Conservation (phyloP, 1,284 basidiomycete genomes). For the Sutorius eximius region DNA sequence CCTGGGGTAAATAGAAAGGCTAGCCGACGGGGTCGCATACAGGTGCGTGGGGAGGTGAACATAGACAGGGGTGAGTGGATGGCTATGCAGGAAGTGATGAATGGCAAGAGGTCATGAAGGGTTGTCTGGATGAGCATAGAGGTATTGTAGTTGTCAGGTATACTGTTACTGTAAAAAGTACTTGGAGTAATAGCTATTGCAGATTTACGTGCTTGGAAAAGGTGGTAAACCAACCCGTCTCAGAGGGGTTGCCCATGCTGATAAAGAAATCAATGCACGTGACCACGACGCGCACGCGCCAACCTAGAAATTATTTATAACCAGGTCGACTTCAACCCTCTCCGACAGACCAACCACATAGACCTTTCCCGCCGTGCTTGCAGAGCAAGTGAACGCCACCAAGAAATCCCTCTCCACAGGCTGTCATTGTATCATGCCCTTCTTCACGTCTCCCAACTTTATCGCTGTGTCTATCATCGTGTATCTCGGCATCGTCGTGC, state of each 20-base stretch:
- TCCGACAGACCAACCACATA: neutral
- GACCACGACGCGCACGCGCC: constrained; percentile 2
- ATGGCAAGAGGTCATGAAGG: neutral
- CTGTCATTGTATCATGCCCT: constrained; percentile 7
- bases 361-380: constrained; percentile 7
- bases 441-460: constrained; percentile 13
- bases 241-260: too few relatives aligned
- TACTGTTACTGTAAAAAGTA: neutral
- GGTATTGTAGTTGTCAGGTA: neutral
- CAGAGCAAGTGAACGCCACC: constrained; percentile 12
- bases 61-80: constrained; percentile 21
- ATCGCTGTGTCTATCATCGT: constrained; percentile 13
- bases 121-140: neutral
- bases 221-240: too few relatives aligned
- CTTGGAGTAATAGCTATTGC: neutral
- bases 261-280: constrained; percentile 16
- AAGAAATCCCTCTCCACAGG: too few relatives aligned
- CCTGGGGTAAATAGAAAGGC: constrained; percentile 19
- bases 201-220: neutral
- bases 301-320: neutral
- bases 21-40: neutral
- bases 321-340: neutral
- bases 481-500: constrained; percentile 9
- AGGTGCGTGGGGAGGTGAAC: neutral
- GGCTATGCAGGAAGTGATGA: constrained; percentile 30